phyloP scores from a whole-genome alignment of 257 asterid genomes.

The Salvia hispanica region DNA sequence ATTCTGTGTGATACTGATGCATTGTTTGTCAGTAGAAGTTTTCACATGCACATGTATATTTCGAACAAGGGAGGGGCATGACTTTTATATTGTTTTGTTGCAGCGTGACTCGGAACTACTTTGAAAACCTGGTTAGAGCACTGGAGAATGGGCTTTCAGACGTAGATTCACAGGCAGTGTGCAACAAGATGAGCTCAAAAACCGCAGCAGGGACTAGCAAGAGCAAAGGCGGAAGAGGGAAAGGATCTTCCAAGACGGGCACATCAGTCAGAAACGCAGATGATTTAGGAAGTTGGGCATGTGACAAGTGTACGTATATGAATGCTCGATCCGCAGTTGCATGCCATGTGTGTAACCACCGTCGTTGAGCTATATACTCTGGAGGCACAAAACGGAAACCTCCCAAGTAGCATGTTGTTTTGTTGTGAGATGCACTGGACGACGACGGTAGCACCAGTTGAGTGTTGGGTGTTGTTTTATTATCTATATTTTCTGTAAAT shows the following conservation, averaged over 20 bases:
- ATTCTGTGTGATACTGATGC: conserved; percentile 4
- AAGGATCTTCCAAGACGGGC: conserved; percentile 52
- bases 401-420: conserved; percentile 2
- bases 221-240: conserved; percentile 63
- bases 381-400: background rate
- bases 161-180: conserved; percentile 71
- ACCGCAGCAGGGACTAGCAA: conserved; percentile 63
- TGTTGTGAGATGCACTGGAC: background rate
- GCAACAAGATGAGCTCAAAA: conserved; percentile 54
- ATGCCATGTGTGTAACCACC: conserved; percentile 58
- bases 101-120: conserved; percentile 91
- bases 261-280: conserved; percentile 48
- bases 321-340: conserved; percentile 44
- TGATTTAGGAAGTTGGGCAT: conserved; percentile 63
- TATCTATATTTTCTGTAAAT: conserved; percentile 41
- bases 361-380: conserved; percentile 37
- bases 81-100: conserved; percentile 25
- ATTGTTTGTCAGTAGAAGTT: background rate
- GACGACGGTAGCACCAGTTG: conserved; percentile 11
- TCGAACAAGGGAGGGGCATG: background rate
- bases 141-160: conserved; percentile 91
- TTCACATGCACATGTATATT: background rate
- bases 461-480: conserved; percentile 22
- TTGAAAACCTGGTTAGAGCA: conserved; percentile 89
- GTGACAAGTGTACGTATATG: conserved; percentile 61